A percentile compares a stretch with the other conserved stretches of the same genome.
Conservation (phyloP, 805 yeast species). For the Alloascoidea africana region DNA sequence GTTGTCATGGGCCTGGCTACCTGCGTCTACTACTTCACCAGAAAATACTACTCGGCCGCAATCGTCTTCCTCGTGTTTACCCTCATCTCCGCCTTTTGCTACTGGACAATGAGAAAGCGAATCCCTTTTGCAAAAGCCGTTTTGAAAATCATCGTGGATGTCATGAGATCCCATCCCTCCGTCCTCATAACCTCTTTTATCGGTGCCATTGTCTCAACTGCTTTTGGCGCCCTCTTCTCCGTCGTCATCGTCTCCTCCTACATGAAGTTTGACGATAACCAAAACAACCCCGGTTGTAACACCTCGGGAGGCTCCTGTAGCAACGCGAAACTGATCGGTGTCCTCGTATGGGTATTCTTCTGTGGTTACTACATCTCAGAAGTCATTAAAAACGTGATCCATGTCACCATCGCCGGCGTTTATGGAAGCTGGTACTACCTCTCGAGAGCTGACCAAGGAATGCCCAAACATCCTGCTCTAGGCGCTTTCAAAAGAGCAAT, state of each 20-base stretch:
- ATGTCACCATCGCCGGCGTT: constrained; percentile 69
- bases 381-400: constrained; percentile 66
- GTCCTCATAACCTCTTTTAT: constrained; percentile 42
- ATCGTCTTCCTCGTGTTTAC: constrained; percentile 58
- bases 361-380: constrained; percentile 78
- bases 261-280: constrained; percentile 54
- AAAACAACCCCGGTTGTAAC: constrained; percentile 34
- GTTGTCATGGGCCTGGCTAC: constrained; percentile 60
- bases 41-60: constrained; percentile 67
- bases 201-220: constrained; percentile 45
- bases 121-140: constrained; percentile 66
- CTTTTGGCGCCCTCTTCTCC: constrained; percentile 50
- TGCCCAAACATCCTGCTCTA: constrained; percentile 65
- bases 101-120: constrained; percentile 55
- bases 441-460: constrained; percentile 58
- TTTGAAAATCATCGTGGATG: constrained; percentile 59
- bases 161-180: constrained; percentile 59
- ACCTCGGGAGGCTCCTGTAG: constrained; percentile 38
- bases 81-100: constrained; percentile 47
- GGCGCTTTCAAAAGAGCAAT: constrained; percentile 71
- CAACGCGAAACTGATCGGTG: constrained; percentile 46
- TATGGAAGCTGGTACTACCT: constrained; percentile 89
- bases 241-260: constrained; percentile 62
- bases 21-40: constrained; percentile 55
- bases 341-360: constrained; percentile 59